Conservation (phyloP, 2,329 filamentous ascomycete genomes). For the Hymenotorrendiella dingleyae region DNA sequence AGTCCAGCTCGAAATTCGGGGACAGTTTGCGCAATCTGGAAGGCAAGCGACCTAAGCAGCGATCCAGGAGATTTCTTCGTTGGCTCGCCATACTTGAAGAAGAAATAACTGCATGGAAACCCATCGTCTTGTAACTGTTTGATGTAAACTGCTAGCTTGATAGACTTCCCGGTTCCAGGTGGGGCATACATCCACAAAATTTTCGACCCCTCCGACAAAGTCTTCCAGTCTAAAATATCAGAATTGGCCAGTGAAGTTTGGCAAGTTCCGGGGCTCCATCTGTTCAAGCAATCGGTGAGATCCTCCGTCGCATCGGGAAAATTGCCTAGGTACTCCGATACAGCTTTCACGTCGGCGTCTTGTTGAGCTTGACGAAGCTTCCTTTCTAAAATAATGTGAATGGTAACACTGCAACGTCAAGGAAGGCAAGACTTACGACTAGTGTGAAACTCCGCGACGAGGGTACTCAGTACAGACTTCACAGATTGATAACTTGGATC, state of each 20-base stretch:
- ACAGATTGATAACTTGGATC: conserved; percentile 22
- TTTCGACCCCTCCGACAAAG: background rate
- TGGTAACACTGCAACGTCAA: too few species aligned
- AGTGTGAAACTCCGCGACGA: conserved; percentile 20
- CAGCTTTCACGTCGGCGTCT: background rate
- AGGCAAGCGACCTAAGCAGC: conserved; percentile 24
- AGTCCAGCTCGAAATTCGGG: background rate
- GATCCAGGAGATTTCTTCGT: conserved; percentile 20
- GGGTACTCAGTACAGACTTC: conserved; percentile 8
- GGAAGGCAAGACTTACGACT: too few species aligned
- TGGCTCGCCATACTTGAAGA: conserved; percentile 27
- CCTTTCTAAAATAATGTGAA: background rate
- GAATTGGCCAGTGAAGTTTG: conserved; percentile 15
- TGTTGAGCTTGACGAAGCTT: background rate
- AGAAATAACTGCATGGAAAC: conserved; percentile 25
- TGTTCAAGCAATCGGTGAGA: conserved; percentile 13
- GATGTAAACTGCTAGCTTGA: conserved; percentile 27
- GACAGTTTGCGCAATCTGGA: conserved; percentile 23
- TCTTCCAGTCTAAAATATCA: background rate
- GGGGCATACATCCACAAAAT: conserved; percentile 28
- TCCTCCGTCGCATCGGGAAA: conserved; percentile 9
- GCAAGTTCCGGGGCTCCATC: conserved; percentile 20
- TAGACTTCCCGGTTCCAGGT: conserved; percentile 32
- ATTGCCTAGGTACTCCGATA: background rate
- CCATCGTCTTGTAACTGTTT: conserved; percentile 17